A percentile compares a stretch with the other conserved stretches of the same genome.
Evolutionary conservation across 345 rosid genomes (phyloP).

Genomic region (Rubroshorea leprosula): DNA sequence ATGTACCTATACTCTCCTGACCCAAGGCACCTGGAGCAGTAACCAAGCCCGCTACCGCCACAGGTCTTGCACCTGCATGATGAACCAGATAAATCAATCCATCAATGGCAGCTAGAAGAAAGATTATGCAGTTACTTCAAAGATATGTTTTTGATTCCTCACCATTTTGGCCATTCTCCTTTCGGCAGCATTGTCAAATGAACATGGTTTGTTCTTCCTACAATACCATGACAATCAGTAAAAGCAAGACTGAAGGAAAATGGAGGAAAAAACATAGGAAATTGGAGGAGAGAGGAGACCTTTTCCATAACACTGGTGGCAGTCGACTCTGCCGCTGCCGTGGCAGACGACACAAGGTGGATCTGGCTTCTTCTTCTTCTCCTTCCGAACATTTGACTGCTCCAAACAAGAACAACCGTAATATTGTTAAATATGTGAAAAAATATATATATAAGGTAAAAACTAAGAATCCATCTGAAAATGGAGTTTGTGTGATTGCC

Average conservation of each 20-base stretch:
- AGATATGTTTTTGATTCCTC: conserved; percentile 12
- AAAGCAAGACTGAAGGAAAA: background rate
- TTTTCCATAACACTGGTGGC: conserved; percentile 57
- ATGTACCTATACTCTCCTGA: conserved; percentile 56
- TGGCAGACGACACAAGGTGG: conserved; percentile 60
- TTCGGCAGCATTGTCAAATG: conserved; percentile 57
- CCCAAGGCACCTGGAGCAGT: conserved; percentile 71
- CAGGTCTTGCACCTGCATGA: conserved; percentile 58
- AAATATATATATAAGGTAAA: too few relatives aligned
- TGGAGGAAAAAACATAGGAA: background rate
- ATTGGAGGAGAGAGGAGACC: conserved; percentile 36
- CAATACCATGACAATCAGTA: conserved; percentile 2
- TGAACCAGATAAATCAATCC: background rate
- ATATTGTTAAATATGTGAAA: too few relatives aligned
- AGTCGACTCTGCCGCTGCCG: conserved; percentile 62
- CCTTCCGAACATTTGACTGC: conserved; percentile 51
- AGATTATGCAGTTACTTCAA: background rate
- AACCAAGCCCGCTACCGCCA: conserved; percentile 75
- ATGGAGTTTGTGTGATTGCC: too few relatives aligned
- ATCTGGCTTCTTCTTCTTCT: conserved; percentile 37
- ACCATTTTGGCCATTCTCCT: conserved; percentile 93
- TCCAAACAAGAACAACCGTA: conserved; percentile 2
- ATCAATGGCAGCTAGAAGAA: background rate
- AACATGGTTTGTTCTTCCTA: conserved; percentile 58
- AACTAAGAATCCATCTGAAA: too few relatives aligned